These are phyloP conservation scores for Buxus sempervirens DNA, from an alignment of 164 flowering plant genomes.

Conservation along the genomic window DNA sequence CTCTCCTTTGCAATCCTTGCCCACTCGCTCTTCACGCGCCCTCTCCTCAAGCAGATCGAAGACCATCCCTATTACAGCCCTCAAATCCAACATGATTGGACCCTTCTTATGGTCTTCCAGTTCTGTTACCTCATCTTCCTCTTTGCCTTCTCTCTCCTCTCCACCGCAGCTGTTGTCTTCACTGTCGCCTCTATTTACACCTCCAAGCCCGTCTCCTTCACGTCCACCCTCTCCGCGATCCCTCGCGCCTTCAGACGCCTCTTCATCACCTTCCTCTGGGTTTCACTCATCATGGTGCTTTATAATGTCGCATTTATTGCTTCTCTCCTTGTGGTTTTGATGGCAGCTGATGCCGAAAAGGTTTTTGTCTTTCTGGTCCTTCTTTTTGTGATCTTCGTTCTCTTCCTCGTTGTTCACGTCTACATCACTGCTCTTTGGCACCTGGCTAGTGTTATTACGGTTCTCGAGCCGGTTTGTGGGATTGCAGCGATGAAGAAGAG, in stretches of 20 bases:
- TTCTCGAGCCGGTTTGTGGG: conserved; percentile 81
- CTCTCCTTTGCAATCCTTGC: conserved; percentile 88
- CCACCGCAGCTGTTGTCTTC: conserved; percentile 94
- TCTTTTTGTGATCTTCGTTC: conserved; percentile 20
- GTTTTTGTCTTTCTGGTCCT: conserved; percentile 32
- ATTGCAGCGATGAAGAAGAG: conserved; percentile 86
- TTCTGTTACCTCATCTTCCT: conserved; percentile 74
- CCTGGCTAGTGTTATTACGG: conserved; percentile 83
- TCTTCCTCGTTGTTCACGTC: conserved; percentile 65
- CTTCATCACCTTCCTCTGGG: conserved; percentile 62
- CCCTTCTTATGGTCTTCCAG: conserved; percentile 52
- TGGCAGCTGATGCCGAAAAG: conserved; percentile 42
- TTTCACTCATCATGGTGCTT: conserved; percentile 46
- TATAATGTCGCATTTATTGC: conserved; percentile 46
- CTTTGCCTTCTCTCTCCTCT: conserved; percentile 87
- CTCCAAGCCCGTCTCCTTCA: conserved; percentile 67
- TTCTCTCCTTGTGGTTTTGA: conserved; percentile 34
- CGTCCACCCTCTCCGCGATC: conserved; percentile 60
- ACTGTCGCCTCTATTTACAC: conserved; percentile 89
- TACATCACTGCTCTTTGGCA: conserved; percentile 93
- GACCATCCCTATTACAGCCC: conserved; percentile 23
- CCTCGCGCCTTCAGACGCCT: conserved; percentile 70
- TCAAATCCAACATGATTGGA: conserved; percentile 34
- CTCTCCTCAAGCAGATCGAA: conserved; percentile 42
- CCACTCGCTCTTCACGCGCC: conserved; percentile 78